Evolutionary conservation across 169 alveolate genomes (phyloP).

Genomic region (Eimeria maxima): DNA sequence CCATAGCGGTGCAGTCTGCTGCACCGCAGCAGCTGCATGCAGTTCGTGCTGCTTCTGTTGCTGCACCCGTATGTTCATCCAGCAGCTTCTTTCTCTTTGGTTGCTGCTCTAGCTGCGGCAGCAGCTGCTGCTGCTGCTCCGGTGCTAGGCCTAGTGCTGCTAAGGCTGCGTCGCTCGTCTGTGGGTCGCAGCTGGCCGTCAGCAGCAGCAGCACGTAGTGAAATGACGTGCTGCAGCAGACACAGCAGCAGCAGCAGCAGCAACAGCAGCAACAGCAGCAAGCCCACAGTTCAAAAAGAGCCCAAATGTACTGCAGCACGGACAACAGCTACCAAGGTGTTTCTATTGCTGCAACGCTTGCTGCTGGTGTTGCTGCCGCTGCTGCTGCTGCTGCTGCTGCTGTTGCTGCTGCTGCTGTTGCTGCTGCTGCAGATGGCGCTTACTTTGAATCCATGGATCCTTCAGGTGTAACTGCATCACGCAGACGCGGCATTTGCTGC

Average conservation of each 20-base stretch:
- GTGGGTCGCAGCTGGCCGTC: conserved; percentile 73
- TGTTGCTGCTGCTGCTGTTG: neutral
- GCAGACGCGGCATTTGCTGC: conserved; percentile 63
- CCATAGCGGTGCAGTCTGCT: conserved; percentile 60
- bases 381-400: conserved; percentile 8
- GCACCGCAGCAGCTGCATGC: conserved; percentile 31
- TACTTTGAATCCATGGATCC: conserved; percentile 49
- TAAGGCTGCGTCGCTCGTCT: conserved; percentile 38
- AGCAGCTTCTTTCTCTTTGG: conserved; percentile 1
- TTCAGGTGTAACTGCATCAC: conserved; percentile 71
- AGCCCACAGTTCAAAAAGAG: neutral
- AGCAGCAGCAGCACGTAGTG: conserved; percentile 58
- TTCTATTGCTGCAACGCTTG: conserved; percentile 1
- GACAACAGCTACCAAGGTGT: neutral
- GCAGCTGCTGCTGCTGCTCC: conserved; percentile 62
- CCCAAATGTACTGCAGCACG: neutral
- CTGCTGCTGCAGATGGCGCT: conserved; percentile 10
- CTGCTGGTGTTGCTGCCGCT: no score
- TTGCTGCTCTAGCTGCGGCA: conserved; percentile 44
- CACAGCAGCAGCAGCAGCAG: neutral
- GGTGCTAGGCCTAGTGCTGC: conserved; percentile 19
- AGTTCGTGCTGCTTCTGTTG: conserved; percentile 47
- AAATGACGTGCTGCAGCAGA: conserved; percentile 36
- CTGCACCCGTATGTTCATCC: neutral
- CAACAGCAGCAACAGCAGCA: neutral